Evolutionary conservation across 768 basidiomycete species (phyloP).

Genomic region (Daedaleopsis nitida): DNA sequence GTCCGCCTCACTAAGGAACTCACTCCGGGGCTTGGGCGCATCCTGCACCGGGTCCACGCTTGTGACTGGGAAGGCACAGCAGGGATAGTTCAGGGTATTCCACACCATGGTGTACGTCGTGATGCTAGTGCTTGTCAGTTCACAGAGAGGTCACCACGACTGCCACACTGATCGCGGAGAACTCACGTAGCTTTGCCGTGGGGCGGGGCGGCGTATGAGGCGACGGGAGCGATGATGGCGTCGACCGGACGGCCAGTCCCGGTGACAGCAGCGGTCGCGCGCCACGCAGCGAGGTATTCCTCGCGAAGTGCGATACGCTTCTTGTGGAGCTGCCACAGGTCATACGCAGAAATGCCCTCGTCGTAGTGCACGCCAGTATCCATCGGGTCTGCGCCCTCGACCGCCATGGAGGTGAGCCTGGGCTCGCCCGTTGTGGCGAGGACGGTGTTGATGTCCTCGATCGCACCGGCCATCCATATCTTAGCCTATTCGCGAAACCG

Average conservation of each 20-base stretch:
- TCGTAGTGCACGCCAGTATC: constrained; percentile 23
- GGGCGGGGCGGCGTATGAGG: constrained; percentile 60
- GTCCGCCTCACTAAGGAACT: constrained; percentile 54
- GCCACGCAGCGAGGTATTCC: constrained; percentile 65
- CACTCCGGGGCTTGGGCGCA: constrained; percentile 41
- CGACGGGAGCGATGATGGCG: constrained; percentile 68
- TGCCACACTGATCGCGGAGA: background rate
- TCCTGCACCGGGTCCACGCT: constrained; percentile 59
- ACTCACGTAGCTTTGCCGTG: constrained; percentile 60
- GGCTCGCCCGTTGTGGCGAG: constrained; percentile 27
- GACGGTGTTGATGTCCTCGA: constrained; percentile 20
- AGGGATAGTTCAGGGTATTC: constrained; percentile 70
- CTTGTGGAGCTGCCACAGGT: constrained; percentile 71
- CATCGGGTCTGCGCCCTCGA: constrained; percentile 8
- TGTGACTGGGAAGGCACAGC: constrained; percentile 65
- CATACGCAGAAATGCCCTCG: constrained; percentile 48
- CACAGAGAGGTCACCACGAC: background rate
- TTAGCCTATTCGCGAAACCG: constrained; percentile 9
- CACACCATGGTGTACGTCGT: constrained; percentile 61
- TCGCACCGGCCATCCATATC: constrained; percentile 27
- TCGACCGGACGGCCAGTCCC: constrained; percentile 76
- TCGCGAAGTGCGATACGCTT: constrained; percentile 50
- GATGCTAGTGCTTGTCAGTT: constrained; percentile 35
- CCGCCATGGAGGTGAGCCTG: constrained; percentile 26
- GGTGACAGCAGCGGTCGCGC: constrained; percentile 49